phyloP scores from a whole-genome alignment of 1,139 yeast species.

The Candida labiduridarum region DNA sequence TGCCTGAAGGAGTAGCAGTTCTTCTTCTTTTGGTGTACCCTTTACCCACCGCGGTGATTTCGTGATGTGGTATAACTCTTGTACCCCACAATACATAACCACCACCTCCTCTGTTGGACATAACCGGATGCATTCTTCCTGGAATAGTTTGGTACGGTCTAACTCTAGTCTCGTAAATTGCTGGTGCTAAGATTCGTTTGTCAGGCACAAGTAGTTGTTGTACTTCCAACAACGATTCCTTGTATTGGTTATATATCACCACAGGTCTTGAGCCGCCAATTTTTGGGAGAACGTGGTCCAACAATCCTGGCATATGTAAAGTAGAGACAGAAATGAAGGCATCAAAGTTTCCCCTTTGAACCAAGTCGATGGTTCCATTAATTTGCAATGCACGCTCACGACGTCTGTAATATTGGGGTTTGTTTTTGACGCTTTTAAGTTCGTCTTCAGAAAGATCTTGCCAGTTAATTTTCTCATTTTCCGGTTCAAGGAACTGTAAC shows the following conservation, averaged over 20 bases:
- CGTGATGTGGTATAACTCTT: constrained; percentile 72
- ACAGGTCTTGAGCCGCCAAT: constrained; percentile 89
- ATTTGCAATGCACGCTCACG: constrained; percentile 58
- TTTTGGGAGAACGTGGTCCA: constrained; percentile 62
- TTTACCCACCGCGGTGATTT: constrained; percentile 57
- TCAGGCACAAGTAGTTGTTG: constrained; percentile 70
- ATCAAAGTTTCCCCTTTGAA: constrained; percentile 64
- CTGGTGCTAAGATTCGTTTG: constrained; percentile 76
- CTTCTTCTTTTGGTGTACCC: constrained; percentile 43
- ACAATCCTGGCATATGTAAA: constrained; percentile 64
- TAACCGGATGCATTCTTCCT: constrained; percentile 91
- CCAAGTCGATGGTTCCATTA: constrained; percentile 54
- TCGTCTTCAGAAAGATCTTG: constrained; percentile 54
- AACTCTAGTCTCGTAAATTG: constrained; percentile 79
- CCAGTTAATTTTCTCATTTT: constrained; percentile 56
- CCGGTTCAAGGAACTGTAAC: constrained; percentile 82
- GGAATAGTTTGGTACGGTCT: constrained; percentile 90
- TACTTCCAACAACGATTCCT: constrained; percentile 74
- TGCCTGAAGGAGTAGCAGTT: constrained; percentile 19
- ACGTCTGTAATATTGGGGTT: constrained; percentile 69
- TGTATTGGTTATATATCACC: constrained; percentile 77
- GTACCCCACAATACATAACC: constrained; percentile 85
- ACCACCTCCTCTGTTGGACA: constrained; percentile 93
- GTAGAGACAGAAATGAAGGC: constrained; percentile 76
- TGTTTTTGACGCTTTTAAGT: constrained; percentile 58